Conservation (phyloP, 345 rosid species). For the Rhizophora apiculata region DNA sequence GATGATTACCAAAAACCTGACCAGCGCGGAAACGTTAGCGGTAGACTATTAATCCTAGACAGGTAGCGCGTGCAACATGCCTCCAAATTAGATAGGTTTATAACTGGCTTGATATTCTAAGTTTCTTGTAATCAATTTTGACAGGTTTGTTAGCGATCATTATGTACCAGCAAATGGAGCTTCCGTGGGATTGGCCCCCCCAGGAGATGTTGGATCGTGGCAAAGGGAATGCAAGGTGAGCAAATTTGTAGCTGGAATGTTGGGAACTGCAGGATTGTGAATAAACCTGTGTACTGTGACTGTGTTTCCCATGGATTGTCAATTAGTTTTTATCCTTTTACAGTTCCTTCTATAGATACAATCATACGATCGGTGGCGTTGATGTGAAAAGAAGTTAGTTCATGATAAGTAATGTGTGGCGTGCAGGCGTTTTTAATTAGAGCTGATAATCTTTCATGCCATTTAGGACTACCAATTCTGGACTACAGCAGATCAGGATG, state of each 20-base stretch:
- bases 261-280: too few species aligned
- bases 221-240: conserved; percentile 30
- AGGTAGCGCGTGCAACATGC: conserved; percentile 8
- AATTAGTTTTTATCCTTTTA: background rate
- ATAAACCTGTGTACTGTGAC: too few species aligned
- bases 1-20: conserved; percentile 21
- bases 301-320: background rate
- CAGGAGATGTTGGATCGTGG: conserved; percentile 33
- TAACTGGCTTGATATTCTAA: too few species aligned
- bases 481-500: conserved; percentile 18
- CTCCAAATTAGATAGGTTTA: too few species aligned
- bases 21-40: conserved; percentile 19
- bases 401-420: too few species aligned
- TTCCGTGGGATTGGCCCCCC: conserved; percentile 28
- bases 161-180: conserved; percentile 23
- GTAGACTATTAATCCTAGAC: conserved; percentile 23
- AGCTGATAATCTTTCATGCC: too few species aligned
- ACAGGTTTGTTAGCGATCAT: conserved; percentile 13
- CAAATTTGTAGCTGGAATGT: too few species aligned
- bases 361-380: too few species aligned
- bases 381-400: too few species aligned
- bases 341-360: too few species aligned
- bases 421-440: too few species aligned
- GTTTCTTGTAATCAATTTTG: too few species aligned
- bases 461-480: conserved; percentile 25